Percentiles rank a stretch among this genome's conserved stretches.
Evolutionary conservation across 2,329 filamentous ascomycete genomes (phyloP).

Genomic region (Drechslera avenae): DNA sequence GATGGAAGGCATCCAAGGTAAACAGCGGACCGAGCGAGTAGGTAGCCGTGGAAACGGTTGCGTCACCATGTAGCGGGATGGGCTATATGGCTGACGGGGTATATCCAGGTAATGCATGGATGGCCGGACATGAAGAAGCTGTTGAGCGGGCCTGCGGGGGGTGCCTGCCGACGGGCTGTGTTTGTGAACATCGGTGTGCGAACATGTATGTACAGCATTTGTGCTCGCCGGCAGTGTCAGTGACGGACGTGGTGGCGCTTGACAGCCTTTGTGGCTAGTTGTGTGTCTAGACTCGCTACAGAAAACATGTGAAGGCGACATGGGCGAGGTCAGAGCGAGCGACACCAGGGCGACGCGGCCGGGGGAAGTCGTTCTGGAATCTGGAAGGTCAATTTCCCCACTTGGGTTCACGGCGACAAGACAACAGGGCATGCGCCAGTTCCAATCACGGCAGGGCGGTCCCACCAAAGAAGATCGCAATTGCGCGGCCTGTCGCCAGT

Average conservation of each 20-base stretch:
- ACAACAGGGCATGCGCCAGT: slow-evolving; percentile 23
- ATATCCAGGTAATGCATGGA: background rate
- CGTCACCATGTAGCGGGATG: slow-evolving; percentile 20
- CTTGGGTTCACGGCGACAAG: slow-evolving; percentile 30
- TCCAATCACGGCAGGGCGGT: slow-evolving; percentile 21
- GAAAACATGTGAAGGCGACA: slow-evolving; percentile 16
- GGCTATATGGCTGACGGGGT: background rate
- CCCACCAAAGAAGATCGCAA: slow-evolving; percentile 34
- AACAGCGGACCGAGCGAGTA: slow-evolving; percentile 7
- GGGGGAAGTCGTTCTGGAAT: slow-evolving; percentile 33
- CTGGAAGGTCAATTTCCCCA: slow-evolving; percentile 18
- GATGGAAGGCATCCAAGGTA: slow-evolving; percentile 17
- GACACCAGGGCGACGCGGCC: slow-evolving; percentile 22
- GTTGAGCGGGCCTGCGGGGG: background rate
- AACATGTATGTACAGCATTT: background rate
- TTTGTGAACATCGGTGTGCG: too few relatives aligned
- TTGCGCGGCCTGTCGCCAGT: slow-evolving; percentile 32
- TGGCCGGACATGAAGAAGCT: background rate
- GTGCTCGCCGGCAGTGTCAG: slow-evolving; percentile 11
- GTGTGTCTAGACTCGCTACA: slow-evolving; percentile 18
- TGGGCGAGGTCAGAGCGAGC: slow-evolving; percentile 1
- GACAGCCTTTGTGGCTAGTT: slow-evolving; percentile 1
- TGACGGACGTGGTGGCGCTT: slow-evolving; percentile 3
- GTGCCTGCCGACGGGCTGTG: too few relatives aligned
- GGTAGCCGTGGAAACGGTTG: slow-evolving; percentile 17